Evolutionary conservation across 1,139 yeast genomes (phyloP).

Genomic region (Suhomyces bolitotheri): DNA sequence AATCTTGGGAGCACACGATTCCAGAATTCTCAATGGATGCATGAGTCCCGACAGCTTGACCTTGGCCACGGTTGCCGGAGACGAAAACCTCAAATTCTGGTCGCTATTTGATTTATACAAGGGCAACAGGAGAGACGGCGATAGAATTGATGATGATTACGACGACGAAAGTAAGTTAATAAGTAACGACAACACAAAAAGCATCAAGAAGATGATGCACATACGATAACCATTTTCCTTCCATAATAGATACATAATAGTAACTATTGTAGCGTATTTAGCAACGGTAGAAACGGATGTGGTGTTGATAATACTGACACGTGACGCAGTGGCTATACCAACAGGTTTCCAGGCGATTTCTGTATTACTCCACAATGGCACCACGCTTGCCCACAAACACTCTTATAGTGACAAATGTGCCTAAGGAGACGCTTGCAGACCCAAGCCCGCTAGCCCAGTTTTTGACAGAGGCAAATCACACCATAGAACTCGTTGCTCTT

Average conservation of each 20-base stretch:
- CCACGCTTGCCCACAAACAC: constrained; percentile 37
- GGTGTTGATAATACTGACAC: too few species aligned
- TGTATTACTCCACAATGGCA: constrained; percentile 1
- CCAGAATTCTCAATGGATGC: constrained; percentile 80
- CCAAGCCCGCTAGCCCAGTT: constrained; percentile 28
- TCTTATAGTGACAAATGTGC: constrained; percentile 38
- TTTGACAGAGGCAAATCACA: constrained; percentile 26
- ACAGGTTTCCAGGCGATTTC: too few species aligned
- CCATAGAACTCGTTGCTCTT: constrained; percentile 38
- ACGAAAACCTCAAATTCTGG: constrained; percentile 96
- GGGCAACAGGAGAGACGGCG: constrained; percentile 26
- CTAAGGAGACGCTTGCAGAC: constrained; percentile 22
- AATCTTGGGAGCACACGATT: constrained; percentile 83
- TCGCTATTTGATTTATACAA: constrained; percentile 71
- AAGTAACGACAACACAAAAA: constrained; percentile 16
- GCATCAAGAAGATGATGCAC: constrained; percentile 22
- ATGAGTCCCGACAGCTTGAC: constrained; percentile 89
- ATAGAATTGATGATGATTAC: constrained; percentile 20
- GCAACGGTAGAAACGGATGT: too few species aligned
- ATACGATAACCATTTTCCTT: constrained; percentile 13
- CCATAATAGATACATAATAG: neutral
- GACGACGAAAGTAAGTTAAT: constrained; percentile 21
- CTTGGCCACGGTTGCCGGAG: constrained; percentile 93
- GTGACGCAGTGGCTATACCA: too few species aligned
- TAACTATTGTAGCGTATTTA: too few species aligned